Percentiles rank a stretch among this genome's conserved stretches.
These are phyloP conservation scores for Barbatosphaeria neglecta DNA, from an alignment of 495 filamentous ascomycete genomes.

Conservation along the genomic window DNA sequence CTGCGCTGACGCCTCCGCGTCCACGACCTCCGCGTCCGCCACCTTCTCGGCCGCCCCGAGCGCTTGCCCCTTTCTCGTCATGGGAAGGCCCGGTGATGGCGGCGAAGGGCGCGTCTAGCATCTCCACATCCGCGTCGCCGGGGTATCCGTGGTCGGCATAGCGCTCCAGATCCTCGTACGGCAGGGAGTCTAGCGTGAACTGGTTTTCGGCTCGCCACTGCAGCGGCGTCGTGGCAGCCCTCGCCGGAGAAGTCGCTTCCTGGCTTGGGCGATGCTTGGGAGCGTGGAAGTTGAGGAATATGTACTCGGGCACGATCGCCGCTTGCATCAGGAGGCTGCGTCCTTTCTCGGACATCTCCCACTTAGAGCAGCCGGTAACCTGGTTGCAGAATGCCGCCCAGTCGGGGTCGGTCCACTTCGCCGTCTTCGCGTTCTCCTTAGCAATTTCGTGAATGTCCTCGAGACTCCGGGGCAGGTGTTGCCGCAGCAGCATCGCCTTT, in stretches of 20 bases:
- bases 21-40: background rate
- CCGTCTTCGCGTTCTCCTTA: conserved; percentile 6
- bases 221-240: too few relatives aligned
- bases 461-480: conserved; percentile 21
- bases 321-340: conserved; percentile 11
- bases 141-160: too few relatives aligned
- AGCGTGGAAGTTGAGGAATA: conserved; percentile 23
- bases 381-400: conserved; percentile 24
- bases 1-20: background rate
- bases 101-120: background rate
- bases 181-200: conserved; percentile 29
- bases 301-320: conserved; percentile 15
- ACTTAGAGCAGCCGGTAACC: conserved; percentile 22
- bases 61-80: background rate
- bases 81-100: too few relatives aligned
- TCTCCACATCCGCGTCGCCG: conserved; percentile 5
- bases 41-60: background rate
- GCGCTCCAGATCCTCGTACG: conserved; percentile 24
- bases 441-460: conserved; percentile 18
- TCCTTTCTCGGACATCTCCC: conserved; percentile 27
- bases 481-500: conserved; percentile 11
- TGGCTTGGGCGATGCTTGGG: too few relatives aligned
- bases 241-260: too few relatives aligned
- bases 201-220: conserved; percentile 23
- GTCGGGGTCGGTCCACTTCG: conserved; percentile 20